Conservation (phyloP, 495 filamentous ascomycete genomes). For the Trichoderma virens region DNA sequence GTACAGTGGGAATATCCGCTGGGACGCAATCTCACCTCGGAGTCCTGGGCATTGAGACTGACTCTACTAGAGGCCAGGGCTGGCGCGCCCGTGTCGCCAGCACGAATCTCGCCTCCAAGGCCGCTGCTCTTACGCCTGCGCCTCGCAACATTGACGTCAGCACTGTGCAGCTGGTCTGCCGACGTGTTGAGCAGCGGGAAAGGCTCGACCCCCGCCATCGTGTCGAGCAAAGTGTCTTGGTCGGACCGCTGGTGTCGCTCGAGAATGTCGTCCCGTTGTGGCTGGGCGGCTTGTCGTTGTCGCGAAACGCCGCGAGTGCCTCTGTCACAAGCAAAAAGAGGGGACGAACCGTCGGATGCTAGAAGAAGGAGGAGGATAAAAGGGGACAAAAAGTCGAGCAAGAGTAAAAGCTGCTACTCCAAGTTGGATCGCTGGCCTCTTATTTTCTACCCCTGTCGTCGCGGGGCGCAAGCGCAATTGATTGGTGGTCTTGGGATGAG, state of each 20-base stretch:
- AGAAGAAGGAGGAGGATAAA: background rate
- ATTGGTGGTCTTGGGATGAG: background rate
- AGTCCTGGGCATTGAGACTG: constrained; percentile 20
- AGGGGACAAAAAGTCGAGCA: constrained; percentile 5
- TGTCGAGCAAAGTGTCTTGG: constrained; percentile 13
- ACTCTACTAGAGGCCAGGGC: constrained; percentile 36
- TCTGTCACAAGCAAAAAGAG: background rate
- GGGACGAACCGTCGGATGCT: background rate
- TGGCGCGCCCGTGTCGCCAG: constrained; percentile 42
- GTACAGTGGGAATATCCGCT: no score
- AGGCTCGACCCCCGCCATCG: constrained; percentile 32
- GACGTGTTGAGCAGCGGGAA: constrained; percentile 39
- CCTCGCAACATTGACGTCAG: constrained; percentile 20
- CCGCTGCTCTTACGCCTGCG: constrained; percentile 43
- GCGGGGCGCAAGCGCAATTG: constrained; percentile 5
- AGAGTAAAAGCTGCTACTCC: background rate
- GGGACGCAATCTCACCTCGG: constrained; percentile 1
- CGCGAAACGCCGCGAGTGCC: no score
- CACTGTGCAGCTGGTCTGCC: constrained; percentile 30
- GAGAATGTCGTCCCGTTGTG: background rate
- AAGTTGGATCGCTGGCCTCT: background rate
- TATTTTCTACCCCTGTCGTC: background rate
- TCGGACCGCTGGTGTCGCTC: background rate
- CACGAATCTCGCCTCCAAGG: constrained; percentile 36
- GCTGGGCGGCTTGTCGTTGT: no score